phyloP scores from a whole-genome alignment of 257 asterid species.

The Vinca minor region DNA sequence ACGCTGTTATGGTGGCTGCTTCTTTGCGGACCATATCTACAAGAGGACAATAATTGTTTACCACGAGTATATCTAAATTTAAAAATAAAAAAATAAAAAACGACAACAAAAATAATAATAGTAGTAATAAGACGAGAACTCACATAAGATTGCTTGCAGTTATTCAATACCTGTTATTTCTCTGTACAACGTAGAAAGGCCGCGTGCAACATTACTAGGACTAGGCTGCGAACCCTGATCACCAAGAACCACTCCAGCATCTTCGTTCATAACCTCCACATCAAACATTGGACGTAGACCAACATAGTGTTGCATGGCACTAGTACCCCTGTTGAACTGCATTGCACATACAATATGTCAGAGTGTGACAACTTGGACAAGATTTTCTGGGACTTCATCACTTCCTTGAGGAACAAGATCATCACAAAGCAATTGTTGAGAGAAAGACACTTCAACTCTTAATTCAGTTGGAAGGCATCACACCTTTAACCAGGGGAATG shows the following conservation, averaged over 20 bases:
- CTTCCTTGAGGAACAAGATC: background rate
- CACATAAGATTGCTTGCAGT: conserved; percentile 12
- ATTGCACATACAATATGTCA: conserved; percentile 25
- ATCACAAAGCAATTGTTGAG: background rate
- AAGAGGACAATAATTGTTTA: conserved; percentile 22
- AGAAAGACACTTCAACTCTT: background rate
- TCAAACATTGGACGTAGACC: conserved; percentile 99
- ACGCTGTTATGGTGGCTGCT: conserved; percentile 92
- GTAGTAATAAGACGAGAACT: background rate
- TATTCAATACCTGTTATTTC: conserved; percentile 74
- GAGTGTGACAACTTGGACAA: background rate
- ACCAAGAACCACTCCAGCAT: conserved; percentile 78
- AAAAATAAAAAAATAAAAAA: background rate
- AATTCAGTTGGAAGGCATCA: background rate
- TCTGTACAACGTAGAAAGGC: conserved; percentile 79
- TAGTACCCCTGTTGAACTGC: conserved; percentile 98
- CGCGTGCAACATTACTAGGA: conserved; percentile 89
- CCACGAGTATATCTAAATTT: conserved; percentile 4
- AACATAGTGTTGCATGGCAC: conserved; percentile 99
- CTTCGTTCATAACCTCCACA: conserved; percentile 87
- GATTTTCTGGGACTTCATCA: background rate
- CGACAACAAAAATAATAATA: no score
- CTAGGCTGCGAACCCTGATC: conserved; percentile 82
- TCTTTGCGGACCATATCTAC: conserved; percentile 91
- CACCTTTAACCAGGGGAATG: background rate